phyloP scores from a whole-genome alignment of 164 flowering plant species.

The Umbellularia californica region DNA sequence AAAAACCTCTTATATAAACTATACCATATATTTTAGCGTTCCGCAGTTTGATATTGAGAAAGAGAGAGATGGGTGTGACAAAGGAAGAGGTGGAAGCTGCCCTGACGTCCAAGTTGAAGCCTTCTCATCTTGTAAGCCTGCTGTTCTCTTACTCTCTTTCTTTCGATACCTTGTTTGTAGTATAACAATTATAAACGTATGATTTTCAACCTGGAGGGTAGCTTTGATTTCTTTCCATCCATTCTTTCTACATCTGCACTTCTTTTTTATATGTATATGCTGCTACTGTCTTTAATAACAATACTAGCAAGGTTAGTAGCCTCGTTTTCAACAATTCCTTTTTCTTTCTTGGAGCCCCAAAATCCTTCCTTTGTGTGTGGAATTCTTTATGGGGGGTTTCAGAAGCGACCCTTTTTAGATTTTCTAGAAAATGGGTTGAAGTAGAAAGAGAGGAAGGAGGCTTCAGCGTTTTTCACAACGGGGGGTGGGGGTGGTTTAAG shows the following conservation, averaged over 20 bases:
- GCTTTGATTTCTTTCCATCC: not conserved
- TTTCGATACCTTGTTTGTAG: not conserved
- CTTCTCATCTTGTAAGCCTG: constrained; percentile 61
- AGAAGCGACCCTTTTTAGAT: not conserved
- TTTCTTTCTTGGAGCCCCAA: too few species aligned
- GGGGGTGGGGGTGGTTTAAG: too few species aligned
- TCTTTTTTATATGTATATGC: not conserved
- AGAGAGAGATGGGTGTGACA: constrained; percentile 66
- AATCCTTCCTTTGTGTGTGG: not conserved
- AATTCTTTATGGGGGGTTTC: not conserved
- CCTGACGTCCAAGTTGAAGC: constrained; percentile 54
- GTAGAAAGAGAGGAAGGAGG: not conserved
- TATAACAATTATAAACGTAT: too few species aligned
- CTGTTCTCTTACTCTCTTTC: not conserved
- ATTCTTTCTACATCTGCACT: not conserved
- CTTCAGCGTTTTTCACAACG: too few species aligned
- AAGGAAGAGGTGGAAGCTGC: constrained; percentile 68
- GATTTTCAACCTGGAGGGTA: too few species aligned
- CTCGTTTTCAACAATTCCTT: too few species aligned
- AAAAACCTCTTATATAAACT: too few species aligned
- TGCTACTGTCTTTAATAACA: not conserved
- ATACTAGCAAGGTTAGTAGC: not conserved
- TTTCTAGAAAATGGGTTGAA: not conserved
- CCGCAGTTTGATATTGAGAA: not conserved
- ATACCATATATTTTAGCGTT: not conserved